Conservation (phyloP, 2,329 filamentous ascomycete genomes). For the Bisporella sp. region DNA sequence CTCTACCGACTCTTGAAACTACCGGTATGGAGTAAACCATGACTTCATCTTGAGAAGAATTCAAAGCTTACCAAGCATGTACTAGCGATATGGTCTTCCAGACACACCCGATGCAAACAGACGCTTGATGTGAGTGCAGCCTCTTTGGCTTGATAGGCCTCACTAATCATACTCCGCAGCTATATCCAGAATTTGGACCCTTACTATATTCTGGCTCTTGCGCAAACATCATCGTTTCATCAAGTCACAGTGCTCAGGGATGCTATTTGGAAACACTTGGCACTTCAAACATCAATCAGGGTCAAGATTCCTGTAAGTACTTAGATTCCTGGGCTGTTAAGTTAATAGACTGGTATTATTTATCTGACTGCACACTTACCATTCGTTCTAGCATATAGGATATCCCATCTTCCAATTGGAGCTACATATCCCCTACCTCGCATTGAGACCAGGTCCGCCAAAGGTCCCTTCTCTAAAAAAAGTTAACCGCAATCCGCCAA, state of each 20-base stretch:
- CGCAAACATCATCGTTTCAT: neutral
- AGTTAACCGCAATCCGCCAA: neutral
- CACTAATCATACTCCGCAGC: neutral
- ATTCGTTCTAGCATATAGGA: neutral
- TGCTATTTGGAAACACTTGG: conserved; percentile 6
- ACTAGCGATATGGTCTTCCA: neutral
- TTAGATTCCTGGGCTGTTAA: neutral
- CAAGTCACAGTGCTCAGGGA: conserved; percentile 1
- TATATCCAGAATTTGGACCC: conserved; percentile 2
- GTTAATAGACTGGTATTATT: neutral
- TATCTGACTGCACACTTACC: neutral
- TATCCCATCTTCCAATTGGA: conserved; percentile 1
- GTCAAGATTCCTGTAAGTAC: neutral
- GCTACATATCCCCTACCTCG: conserved; percentile 2
- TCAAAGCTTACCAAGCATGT: neutral
- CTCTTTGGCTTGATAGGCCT: neutral
- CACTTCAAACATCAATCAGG: conserved; percentile 1
- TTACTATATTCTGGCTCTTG: conserved; percentile 3
- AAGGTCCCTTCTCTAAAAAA: neutral
- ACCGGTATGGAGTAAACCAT: neutral
- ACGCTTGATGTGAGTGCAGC: conserved; percentile 1
- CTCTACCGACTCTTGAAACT: neutral
- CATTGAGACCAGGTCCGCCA: neutral
- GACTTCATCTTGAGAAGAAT: neutral
- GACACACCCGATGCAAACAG: conserved; percentile 1